Base-by-base conservation (phyloP, 257 asterid genomes). In the Solanum neorickii region DNA sequence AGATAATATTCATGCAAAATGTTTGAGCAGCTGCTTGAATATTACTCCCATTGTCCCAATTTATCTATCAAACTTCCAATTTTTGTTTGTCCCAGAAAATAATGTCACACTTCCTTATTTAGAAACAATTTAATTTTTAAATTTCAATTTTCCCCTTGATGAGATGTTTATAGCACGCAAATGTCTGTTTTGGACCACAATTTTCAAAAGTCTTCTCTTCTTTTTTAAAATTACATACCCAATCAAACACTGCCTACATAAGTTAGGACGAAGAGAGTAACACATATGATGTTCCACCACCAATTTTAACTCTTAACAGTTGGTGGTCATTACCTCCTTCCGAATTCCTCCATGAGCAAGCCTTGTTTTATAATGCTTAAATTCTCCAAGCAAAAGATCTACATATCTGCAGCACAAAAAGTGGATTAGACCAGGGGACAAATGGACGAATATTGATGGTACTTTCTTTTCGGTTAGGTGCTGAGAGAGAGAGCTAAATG, bases 361-460 rank as follows among this genome's bases (percentile, higher is more conserved):
- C 93, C 99, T 92, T 85, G 99, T 97, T 89, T 93, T 97, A 94
- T 93, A 97, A 93, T 97, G 99, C 94, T 96, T 97, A 89, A 96
- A 95, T 91, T 97, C 99, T 86, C 99, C 99, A 88, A 97, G 93
- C 91, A 97, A 88, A 87, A 97, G 91, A 93, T 97, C 99, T 85
- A 97, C 99, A 91, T 97, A 97, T 91, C 99, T 97, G 90, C 72
- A 88, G 87, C 86, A 92, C 86, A 86, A 77, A 52, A 47, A 47
- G 85, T 82, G 85, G 85, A 82, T 82, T 59, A 82, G 5, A 49
- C 23, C 12, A 20, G 29, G 35, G 12, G 44, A 47, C 69, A 82
- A 46, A 82, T 49, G 69, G 66, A 80, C 47, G 66, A 27, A 27
- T 49, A 47, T 49, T 31, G 44, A 47, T 31, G 69, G 44, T 82